Base-by-base conservation (phyloP, 805 yeast genomes). In the Kazachstania psychrophila region DNA sequence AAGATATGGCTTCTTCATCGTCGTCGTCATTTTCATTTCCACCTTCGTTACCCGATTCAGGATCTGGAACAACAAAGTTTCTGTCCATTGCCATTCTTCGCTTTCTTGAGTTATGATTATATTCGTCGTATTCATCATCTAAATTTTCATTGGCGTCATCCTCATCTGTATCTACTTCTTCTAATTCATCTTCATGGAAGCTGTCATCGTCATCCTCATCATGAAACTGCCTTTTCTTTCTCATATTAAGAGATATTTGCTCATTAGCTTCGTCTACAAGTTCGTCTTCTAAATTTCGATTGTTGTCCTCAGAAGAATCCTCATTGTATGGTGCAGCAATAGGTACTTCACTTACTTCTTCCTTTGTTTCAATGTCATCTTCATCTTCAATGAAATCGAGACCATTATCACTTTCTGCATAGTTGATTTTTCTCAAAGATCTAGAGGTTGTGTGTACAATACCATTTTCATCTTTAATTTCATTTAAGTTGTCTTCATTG, bases 101-200 rank as follows among this genome's bases (percentile, higher is more conserved):
- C 32, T 23, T 26, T n/a, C n/a, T n/a, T 22, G 37, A 43, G 41
- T 40, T 8, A 23, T 20, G 22, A 12, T 41, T 40, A 10, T 40
- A 49, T 16, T 38, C 40, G 12, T 41, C 45, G 11, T 44, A 39
- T 10, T 35, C 30, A 22, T 33, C 50, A 13, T 50, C 44, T n/a
- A 44, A 45, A 34, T 50, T 50, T 6, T 45, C 50, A 14, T 51
- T 43, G 12, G 43, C 45, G 30, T 50, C 53, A 6, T 44, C 51
- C 16, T 49, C 56, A 28, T 40, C 39, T 17, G 37, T 38, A 15
- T 50, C 59, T 22, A 48, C 56, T 2, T 49, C 61, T 11, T 48
- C 54, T 12, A 56, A 64, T 52, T 72, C 77, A 43, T 68, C 60
- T n/a, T 57, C 57, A 2, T 49, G 58, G 0, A 52, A 60, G n/a